phyloP scores from a whole-genome alignment of 2,329 filamentous ascomycete species.

The Diaporthe helianthi region DNA sequence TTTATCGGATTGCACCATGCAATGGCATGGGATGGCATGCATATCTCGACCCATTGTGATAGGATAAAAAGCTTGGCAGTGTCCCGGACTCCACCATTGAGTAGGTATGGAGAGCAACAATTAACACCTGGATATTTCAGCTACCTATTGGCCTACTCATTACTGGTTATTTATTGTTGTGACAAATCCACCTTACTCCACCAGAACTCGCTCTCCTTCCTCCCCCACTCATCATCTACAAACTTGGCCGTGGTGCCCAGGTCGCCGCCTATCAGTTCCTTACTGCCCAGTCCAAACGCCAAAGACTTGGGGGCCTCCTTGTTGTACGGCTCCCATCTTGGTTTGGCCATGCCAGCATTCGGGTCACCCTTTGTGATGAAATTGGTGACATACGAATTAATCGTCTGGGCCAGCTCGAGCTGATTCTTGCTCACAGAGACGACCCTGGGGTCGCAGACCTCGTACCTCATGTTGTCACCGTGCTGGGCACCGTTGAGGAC shows the following conservation, averaged over 20 bases:
- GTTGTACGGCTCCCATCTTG: constrained; percentile 47
- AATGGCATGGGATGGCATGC: neutral
- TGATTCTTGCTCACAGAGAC: constrained; percentile 47
- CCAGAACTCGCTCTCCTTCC: constrained; percentile 55
- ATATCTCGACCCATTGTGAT: constrained; percentile 12
- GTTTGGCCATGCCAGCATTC: constrained; percentile 46
- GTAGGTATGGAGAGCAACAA: neutral
- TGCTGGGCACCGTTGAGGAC: constrained; percentile 54
- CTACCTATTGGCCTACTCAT: neutral
- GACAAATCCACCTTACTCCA: constrained; percentile 50
- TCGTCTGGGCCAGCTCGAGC: constrained; percentile 48
- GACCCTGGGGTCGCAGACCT: constrained; percentile 48
- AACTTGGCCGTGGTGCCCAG: constrained; percentile 47
- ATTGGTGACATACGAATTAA: constrained; percentile 57
- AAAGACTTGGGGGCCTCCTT: constrained; percentile 44
- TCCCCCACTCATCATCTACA: constrained; percentile 50
- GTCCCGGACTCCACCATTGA: neutral
- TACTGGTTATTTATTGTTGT: constrained; percentile 39
- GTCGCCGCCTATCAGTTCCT: constrained; percentile 54
- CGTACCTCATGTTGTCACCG: constrained; percentile 56
- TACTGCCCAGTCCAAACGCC: constrained; percentile 53
- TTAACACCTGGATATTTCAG: neutral
- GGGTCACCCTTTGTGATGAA: constrained; percentile 56
- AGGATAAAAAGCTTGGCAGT: constrained; percentile 13
- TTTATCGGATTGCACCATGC: constrained; percentile 10